Evolutionary conservation across 768 basidiomycete genomes (phyloP), one percentile per base, ranked within the genome.

Genomic region (Pleurotus platypus): DNA sequence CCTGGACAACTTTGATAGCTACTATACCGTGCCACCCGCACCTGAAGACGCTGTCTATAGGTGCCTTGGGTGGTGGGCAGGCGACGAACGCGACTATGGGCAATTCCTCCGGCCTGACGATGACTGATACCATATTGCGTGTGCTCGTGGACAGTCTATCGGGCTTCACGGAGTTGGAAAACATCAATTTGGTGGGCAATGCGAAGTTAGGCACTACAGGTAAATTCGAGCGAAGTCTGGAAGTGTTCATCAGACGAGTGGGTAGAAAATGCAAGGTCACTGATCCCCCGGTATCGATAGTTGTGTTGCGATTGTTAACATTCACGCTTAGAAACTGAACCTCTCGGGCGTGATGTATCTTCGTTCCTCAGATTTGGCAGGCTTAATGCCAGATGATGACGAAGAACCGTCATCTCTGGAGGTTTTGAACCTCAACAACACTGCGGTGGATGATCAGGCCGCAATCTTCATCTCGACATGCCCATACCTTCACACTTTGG

Each of bases 101-200:
- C 26, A 82, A 79, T 57, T 70, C 75, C 9, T 71, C 78, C 8
- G 74, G 76, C 7, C 77, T 84, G 75, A 85, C 81, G 2, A 71
- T 89, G 72, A 82, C 74, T 13, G 84, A 87, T 66, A 65, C 71
- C 7, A 68, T 66, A 0, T 75, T 89, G 27, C 58, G 55, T 5
- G 66, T 66, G 16, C 69, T 88, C 42, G 80, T 81, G 5, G 68
- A 70, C 4, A 57, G 70, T 16, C 63, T 87, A 39, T 67, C 66
- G 18, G 49, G 58, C 0, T 76, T 70, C 58, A 42, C 60, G 9
- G 58, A 65, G 20, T 69, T 90, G 22, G 80, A 84, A 55, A 76
- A 72, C 58, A 57, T 90, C 49, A 89, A 70, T 63, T 70, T 90
- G 6, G 86, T 85, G 5, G 83, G 83, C 5, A 90, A 89, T 62